Evolutionary conservation across 1,284 basidiomycete species (phyloP), one percentile per base, ranked within the genome.

Genomic region (Ustilago loliicola): DNA sequence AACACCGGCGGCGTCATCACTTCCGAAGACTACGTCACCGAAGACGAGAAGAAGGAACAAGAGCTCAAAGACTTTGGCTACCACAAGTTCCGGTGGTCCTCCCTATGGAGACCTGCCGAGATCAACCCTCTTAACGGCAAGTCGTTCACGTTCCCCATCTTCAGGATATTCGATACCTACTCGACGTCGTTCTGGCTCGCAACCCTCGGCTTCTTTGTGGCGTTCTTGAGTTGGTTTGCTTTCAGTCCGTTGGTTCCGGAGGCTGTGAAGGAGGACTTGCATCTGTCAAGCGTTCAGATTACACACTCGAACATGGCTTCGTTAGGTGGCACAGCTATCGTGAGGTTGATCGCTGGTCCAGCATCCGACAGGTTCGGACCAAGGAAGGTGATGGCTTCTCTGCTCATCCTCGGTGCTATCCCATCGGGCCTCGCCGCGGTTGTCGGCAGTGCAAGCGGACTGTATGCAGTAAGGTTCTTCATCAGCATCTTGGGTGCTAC

Each of bases 361-460:
- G 87, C 91, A 0, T 89, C 90, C 40, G 91, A 92, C 77, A 86
- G 89, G 83, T 86, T 68, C 57, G 79, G 66, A 30, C 91, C 91
- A 0, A 87, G 91, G 21, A 89, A 90, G 67, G 89, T 91, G 25
- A 91, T 92, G 90, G 91, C 90, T 7, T 84, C 76, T 1, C 84
- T 92, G 21, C 88, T 92, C 25, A 80, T 91, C 54, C 70, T 90
- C 0, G 91, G 91, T 6, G 90, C 91, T 1, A 90, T 92, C 45
- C 91, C 91, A 1, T 91, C 90, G 1, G 91, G 90, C 1, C 84
- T 91, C 8, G 91, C 91, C 0, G 91, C 91, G 4, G 89, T 90
- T 0, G 88, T 89, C 6, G 84, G 85, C 50, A 88, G 80, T 58
- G 89, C 88, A 0, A 53, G 71, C 1, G 88, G 89, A 0, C 88